These are phyloP conservation scores for Kluyveromyces sp. DNA, from an alignment of 1,139 yeast genomes.

Conservation along the genomic window DNA sequence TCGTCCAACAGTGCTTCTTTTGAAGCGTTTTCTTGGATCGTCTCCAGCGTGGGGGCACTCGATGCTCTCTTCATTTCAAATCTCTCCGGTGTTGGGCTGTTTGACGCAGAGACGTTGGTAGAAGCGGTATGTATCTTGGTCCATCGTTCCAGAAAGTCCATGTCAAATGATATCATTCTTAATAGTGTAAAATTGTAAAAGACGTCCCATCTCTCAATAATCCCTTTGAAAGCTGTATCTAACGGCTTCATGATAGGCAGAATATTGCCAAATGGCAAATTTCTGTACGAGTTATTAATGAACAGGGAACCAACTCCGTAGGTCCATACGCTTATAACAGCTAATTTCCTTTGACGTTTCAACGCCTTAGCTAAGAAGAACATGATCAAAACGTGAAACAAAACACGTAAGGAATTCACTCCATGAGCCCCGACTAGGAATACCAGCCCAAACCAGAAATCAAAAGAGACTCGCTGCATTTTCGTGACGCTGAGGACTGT, in stretches of 20 bases:
- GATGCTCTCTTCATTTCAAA: slow-evolving; percentile 20
- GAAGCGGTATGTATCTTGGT: slow-evolving; percentile 18
- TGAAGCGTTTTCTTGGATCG: slow-evolving; percentile 23
- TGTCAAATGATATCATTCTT: slow-evolving; percentile 73
- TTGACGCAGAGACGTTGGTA: background rate
- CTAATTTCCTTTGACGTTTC: slow-evolving; percentile 24
- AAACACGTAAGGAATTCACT: slow-evolving; percentile 53
- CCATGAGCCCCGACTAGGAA: slow-evolving; percentile 81
- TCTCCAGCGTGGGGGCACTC: slow-evolving; percentile 22
- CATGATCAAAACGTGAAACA: slow-evolving; percentile 49
- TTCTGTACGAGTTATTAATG: slow-evolving; percentile 62
- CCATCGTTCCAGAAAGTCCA: slow-evolving; percentile 59
- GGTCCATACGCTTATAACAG: slow-evolving; percentile 53
- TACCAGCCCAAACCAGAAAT: slow-evolving; percentile 60
- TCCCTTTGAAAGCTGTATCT: slow-evolving; percentile 59
- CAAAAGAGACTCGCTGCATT: slow-evolving; percentile 47
- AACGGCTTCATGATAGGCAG: slow-evolving; percentile 38
- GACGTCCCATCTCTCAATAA: slow-evolving; percentile 91
- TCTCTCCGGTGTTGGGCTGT: slow-evolving; percentile 14
- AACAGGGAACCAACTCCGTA: slow-evolving; percentile 74
- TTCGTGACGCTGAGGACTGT: slow-evolving; percentile 21
- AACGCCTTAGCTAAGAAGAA: slow-evolving; percentile 45
- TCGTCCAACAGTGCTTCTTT: slow-evolving; percentile 39
- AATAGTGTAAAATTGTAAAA: slow-evolving; percentile 84
- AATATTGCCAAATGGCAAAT: slow-evolving; percentile 43